Conservation (phyloP, 2,329 filamentous ascomycete genomes). For the Epicoccum nigrum region DNA sequence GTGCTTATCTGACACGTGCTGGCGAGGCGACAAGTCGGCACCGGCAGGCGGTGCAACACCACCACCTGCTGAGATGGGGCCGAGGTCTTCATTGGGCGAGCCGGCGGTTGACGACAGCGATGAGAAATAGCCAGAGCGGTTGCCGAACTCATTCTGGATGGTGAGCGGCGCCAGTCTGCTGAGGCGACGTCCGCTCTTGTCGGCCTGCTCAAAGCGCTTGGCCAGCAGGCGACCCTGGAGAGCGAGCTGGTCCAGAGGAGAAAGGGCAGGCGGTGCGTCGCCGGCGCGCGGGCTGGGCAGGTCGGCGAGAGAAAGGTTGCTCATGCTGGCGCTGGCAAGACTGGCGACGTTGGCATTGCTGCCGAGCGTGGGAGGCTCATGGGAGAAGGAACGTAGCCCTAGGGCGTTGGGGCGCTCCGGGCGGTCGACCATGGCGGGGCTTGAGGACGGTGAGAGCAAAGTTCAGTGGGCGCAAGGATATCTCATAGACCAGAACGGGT, state of each 20-base stretch:
- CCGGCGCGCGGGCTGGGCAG: slow-evolving; percentile 58
- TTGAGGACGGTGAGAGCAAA: not conserved
- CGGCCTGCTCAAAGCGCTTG: slow-evolving; percentile 80
- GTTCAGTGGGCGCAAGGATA: slow-evolving; percentile 28
- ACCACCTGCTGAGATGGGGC: slow-evolving; percentile 25
- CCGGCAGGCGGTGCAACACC: slow-evolving; percentile 28
- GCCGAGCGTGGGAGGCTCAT: slow-evolving; percentile 28
- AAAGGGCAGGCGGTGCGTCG: slow-evolving; percentile 82
- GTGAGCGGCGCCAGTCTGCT: slow-evolving; percentile 85
- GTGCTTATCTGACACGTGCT: slow-evolving; percentile 41
- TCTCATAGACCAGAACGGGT: slow-evolving; percentile 32
- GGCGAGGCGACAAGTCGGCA: slow-evolving; percentile 35
- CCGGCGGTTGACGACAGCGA: slow-evolving; percentile 67
- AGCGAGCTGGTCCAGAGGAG: slow-evolving; percentile 93
- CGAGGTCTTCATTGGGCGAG: slow-evolving; percentile 56
- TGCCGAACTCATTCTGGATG: slow-evolving; percentile 79
- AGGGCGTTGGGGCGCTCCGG: slow-evolving; percentile 41
- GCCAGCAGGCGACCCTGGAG: slow-evolving; percentile 88
- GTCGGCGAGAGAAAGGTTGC: slow-evolving; percentile 43
- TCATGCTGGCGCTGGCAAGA: slow-evolving; percentile 38
- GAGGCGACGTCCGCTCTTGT: slow-evolving; percentile 74
- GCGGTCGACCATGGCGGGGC: slow-evolving; percentile 34
- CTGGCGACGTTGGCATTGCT: slow-evolving; percentile 24
- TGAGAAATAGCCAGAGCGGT: slow-evolving; percentile 81
- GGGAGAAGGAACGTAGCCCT: slow-evolving; percentile 42